Conservation (phyloP, 768 basidiomycete species). For the Hericium erinaceus region DNA sequence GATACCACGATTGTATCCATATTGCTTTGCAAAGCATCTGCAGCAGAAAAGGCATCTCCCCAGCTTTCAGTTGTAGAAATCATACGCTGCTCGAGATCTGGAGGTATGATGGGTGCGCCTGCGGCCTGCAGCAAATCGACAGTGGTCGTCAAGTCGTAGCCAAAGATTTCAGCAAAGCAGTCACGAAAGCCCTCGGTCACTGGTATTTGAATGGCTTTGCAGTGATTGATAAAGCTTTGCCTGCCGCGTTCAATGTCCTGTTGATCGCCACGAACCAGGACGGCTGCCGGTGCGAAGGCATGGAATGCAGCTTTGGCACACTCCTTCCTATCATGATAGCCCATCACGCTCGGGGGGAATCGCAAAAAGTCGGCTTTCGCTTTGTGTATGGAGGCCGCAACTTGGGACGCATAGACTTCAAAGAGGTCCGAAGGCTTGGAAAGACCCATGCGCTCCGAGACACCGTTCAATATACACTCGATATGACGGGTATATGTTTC, state of each 20-base stretch:
- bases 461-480: constrained; percentile 46
- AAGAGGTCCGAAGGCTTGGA: constrained; percentile 54
- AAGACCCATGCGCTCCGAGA: constrained; percentile 63
- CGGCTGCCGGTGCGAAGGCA: constrained; percentile 56
- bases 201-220: constrained; percentile 46
- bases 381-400: constrained; percentile 57
- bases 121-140: constrained; percentile 24
- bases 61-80: constrained; percentile 23
- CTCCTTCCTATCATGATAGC: constrained; percentile 58
- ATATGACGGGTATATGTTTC: constrained; percentile 30
- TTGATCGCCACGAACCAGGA: constrained; percentile 33
- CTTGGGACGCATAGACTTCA: constrained; percentile 66
- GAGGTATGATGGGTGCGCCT: constrained; percentile 12
- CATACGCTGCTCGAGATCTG: constrained; percentile 29
- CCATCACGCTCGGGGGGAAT: constrained; percentile 66
- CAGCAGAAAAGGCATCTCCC: constrained; percentile 24
- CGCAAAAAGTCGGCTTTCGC: constrained; percentile 39
- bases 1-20: constrained; percentile 50
- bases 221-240: constrained; percentile 49
- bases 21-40: constrained; percentile 29
- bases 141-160: constrained; percentile 44
- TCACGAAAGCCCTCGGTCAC: constrained; percentile 41
- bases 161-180: constrained; percentile 66
- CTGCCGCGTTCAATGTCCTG: constrained; percentile 28
- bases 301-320: constrained; percentile 61